phyloP scores from a whole-genome alignment of 345 rosid genomes.

The Rhodomyrtus tomentosa region DNA sequence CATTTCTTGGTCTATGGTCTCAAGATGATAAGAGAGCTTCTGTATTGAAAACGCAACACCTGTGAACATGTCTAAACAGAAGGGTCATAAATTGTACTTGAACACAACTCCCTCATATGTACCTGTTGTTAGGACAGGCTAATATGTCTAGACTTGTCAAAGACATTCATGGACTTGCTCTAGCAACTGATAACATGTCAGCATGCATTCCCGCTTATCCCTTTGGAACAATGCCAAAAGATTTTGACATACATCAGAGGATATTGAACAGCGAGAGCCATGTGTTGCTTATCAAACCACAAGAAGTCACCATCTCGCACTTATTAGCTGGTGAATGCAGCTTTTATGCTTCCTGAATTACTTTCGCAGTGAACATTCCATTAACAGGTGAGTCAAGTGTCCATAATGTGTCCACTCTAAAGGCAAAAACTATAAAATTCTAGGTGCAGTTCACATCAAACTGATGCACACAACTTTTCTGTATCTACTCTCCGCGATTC shows the following conservation, averaged over 20 bases:
- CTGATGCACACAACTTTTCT: background rate
- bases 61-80: background rate
- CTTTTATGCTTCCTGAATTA: background rate
- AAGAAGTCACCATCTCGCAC: background rate
- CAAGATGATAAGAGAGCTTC: background rate
- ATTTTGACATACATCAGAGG: background rate
- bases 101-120: background rate
- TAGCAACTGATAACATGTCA: background rate
- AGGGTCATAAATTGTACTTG: background rate
- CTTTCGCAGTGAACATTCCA: background rate
- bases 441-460: background rate
- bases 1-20: background rate
- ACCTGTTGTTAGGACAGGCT: background rate
- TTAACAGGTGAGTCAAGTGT: background rate
- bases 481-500: background rate
- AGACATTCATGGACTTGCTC: background rate
- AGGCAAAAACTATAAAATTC: background rate
- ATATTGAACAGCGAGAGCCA: background rate
- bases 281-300: background rate
- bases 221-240: background rate
- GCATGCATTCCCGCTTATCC: background rate
- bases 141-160: background rate
- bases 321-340: background rate
- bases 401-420: background rate
- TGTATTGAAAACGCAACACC: background rate